A percentile compares a stretch with the other conserved stretches of the same genome.
Conservation (phyloP, 2,329 filamentous ascomycete species). For the Colletotrichum sojae region DNA sequence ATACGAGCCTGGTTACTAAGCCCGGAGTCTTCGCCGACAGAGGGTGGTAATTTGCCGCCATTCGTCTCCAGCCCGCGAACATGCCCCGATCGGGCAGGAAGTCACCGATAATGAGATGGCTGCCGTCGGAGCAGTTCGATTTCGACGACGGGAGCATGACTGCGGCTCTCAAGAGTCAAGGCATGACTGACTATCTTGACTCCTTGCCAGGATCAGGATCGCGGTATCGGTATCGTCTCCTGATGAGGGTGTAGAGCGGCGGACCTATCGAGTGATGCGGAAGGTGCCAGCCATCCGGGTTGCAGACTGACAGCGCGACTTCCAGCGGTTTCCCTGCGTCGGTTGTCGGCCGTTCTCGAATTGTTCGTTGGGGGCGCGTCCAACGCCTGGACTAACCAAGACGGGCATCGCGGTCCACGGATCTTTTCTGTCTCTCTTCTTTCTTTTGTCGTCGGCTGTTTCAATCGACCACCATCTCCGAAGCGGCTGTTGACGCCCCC, state of each 20-base stretch:
- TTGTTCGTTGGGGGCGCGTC: slow-evolving; percentile 16
- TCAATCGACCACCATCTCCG: slow-evolving; percentile 12
- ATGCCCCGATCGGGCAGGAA: slow-evolving; percentile 23
- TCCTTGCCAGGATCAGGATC: no score
- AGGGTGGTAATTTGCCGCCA: neutral
- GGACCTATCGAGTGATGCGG: neutral
- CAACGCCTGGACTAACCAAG: slow-evolving; percentile 17
- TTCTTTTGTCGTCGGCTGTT: slow-evolving; percentile 29
- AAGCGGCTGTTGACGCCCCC: neutral
- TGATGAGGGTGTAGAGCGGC: neutral
- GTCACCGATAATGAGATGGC: neutral
- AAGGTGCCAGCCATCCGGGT: slow-evolving; percentile 23
- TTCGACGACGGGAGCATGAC: slow-evolving; percentile 30
- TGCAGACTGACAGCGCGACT: slow-evolving; percentile 11
- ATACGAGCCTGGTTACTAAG: slow-evolving; percentile 12
- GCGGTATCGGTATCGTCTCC: neutral
- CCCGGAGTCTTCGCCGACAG: slow-evolving; percentile 13
- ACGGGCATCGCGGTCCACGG: slow-evolving; percentile 20
- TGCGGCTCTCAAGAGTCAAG: slow-evolving; percentile 12
- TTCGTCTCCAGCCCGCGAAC: slow-evolving; percentile 5
- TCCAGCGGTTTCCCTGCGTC: slow-evolving; percentile 33
- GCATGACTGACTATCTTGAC: neutral
- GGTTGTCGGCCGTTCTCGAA: slow-evolving; percentile 29
- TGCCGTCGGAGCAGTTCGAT: neutral
- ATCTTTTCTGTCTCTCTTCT: slow-evolving; percentile 9